Base-by-base conservation (phyloP, 768 basidiomycete species). In the Candolleomyces efflorescens region DNA sequence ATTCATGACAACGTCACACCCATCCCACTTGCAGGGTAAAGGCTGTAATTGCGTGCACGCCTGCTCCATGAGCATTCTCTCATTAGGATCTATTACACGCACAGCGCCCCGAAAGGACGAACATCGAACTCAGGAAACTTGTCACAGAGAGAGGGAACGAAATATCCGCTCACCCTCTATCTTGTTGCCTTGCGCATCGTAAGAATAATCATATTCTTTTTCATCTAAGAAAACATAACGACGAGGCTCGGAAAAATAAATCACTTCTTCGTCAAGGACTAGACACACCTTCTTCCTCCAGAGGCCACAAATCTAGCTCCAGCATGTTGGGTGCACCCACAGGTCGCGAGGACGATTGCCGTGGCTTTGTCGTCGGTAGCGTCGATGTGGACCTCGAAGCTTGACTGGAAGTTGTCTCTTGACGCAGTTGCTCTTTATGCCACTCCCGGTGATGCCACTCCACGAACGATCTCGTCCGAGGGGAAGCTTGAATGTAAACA, bases 1-100 rank as follows among this genome's bases (percentile, higher is more conserved):
- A 64, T 85, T 87, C 60, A 88, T 63, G 13, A 82, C 62, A 43
- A 73, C 74, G 58, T 73, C 75, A 68, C 89, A 91, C 24, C 74
- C 73, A 55, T 68, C 69, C 88, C 88, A 91, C 66, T 73, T 75
- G 69, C 88, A 90, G 11, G 67, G 71, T 45, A 73, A 66, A 60
- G 75, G 73, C 54, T 72, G 73, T 54, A 87, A 59, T 59, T 82
- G 74, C 7, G 75, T 74, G 58, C 75, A 79, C 54, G 85, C 77
- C 57, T 82, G 65, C 54, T 74, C 66, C 59, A 84, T 69, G 36
- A 79, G 75, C 44, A 74, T 68, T 54, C 68, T 73, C 64, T 82
- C 81, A 60, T 61, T 68, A 41, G 68, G 69, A 46, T 48, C 23
- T 39, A 32, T 46, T 7, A 54, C 53, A 60, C 55, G 18, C 47